Percentiles rank a stretch among this genome's conserved stretches.
phyloP scores from a whole-genome alignment of 2,329 filamentous ascomycete genomes.

The Claviceps cyperi region DNA sequence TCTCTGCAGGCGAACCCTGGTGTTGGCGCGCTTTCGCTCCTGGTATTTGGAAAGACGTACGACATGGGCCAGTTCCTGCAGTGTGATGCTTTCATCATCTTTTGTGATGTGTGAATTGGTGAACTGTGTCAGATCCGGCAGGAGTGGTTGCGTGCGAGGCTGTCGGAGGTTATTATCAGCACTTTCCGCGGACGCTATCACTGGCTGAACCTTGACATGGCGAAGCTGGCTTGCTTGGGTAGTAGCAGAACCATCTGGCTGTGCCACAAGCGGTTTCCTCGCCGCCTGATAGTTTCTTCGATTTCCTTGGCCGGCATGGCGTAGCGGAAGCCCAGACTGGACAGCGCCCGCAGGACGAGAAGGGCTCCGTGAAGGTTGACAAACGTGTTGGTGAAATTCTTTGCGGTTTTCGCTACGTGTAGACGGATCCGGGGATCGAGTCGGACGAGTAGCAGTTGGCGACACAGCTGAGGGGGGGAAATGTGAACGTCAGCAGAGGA shows the following conservation, averaged over 20 bases:
- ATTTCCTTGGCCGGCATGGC: conserved; percentile 29
- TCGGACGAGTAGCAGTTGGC: conserved; percentile 20
- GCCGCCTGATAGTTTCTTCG: conserved; percentile 24
- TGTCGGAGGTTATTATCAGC: conserved; percentile 28
- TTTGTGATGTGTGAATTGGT: conserved; percentile 45
- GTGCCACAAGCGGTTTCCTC: conserved; percentile 36
- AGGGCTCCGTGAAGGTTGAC: conserved; percentile 41
- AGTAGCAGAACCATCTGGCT: conserved; percentile 21
- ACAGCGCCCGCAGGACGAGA: conserved; percentile 30
- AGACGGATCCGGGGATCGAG: conserved; percentile 41
- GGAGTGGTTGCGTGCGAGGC: conserved; percentile 36
- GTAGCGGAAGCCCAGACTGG: conserved; percentile 23
- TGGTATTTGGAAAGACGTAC: conserved; percentile 69
- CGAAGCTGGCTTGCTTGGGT: conserved; percentile 16
- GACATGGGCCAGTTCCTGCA: conserved; percentile 65
- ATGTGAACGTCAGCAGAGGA: conserved; percentile 16
- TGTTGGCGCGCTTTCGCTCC: conserved; percentile 63
- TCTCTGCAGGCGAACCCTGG: conserved; percentile 57
- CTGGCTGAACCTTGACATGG: conserved; percentile 12
- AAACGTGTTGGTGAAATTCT: conserved; percentile 26
- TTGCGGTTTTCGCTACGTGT: conserved; percentile 35
- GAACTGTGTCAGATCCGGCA: conserved; percentile 53
- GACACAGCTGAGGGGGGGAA: conserved; percentile 16
- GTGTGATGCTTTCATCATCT: conserved; percentile 50
- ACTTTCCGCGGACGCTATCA: conserved; percentile 18